Evolutionary conservation across 148 eudicot genomes (phyloP).

Genomic region (Spergularia marina): DNA sequence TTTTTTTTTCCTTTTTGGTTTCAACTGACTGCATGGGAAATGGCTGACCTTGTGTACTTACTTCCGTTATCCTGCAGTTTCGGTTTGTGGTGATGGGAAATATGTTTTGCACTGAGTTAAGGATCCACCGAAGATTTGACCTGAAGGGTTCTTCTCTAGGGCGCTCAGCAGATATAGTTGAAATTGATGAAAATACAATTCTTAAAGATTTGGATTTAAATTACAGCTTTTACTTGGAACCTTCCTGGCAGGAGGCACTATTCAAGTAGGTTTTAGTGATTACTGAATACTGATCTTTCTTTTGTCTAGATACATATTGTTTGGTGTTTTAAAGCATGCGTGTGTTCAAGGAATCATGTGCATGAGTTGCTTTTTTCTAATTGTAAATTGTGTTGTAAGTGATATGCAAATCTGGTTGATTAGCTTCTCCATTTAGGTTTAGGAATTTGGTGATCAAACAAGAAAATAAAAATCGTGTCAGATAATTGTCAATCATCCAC

Average conservation of each 20-base stretch:
- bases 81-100: conserved; percentile 99
- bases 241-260: conserved; percentile 80
- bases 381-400: neutral
- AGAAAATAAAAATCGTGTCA: no score
- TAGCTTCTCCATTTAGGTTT: neutral
- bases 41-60: conserved; percentile 13
- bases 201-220: conserved; percentile 94
- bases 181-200: conserved; percentile 92
- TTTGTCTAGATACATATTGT: neutral
- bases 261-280: conserved; percentile 55
- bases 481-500: no score
- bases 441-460: no score
- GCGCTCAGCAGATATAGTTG: conserved; percentile 87
- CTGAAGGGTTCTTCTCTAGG: conserved; percentile 94
- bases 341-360: neutral
- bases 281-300: conserved; percentile 4
- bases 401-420: neutral
- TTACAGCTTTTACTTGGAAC: conserved; percentile 90
- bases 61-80: conserved; percentile 56
- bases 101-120: conserved; percentile 96
- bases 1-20: neutral
- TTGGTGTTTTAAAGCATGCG: neutral
- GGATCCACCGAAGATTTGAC: conserved; percentile 96
- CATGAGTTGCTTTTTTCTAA: neutral
- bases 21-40: neutral